Base-by-base conservation (phyloP, 345 rosid genomes). In the Camelina laxa region DNA sequence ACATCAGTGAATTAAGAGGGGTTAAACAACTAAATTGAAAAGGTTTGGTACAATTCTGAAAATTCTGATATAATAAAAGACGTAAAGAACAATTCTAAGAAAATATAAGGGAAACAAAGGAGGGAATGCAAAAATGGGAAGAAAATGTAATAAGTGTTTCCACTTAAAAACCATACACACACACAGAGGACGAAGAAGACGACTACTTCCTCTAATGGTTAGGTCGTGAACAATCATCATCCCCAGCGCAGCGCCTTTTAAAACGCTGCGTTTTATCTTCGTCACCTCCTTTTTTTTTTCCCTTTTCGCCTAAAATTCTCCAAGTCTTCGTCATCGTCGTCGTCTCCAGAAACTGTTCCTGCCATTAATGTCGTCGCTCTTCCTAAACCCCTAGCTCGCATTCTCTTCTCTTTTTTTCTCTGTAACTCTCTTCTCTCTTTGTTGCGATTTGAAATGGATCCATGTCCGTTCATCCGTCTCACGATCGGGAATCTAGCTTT, bases 381-480 rank as follows among this genome's bases (percentile, higher is more conserved):
- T 24, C 24, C 55, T 67, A 51, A 79, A 67, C 72, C 78, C 47
- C 10, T 20, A 71, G 53, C 17, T 16, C 30, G 16, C 59, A 39
- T 14, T 48, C 17, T 9, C 44, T 5, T 55, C 9, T 49, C 9
- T 60, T 41, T 10, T 7, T 44, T 55, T 31, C 54, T 3, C 42
- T 57, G 22, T 33, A 67, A 33, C 3, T 49, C 41, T 27, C n/a
- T 17, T 64, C 36, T 47, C n/a, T 33, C 36, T 12, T 12, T 6
- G 22, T 20, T 1, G 20, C 0, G 59, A 39, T 7, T 7, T 17
- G 47, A n/a, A 56, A 94, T 94, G 98, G 98, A 94, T 84, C 97
- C 97, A 12, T 91, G 97, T 77, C 97, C 95, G 49, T 93, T 89
- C 84, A 85, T 91, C 31, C 94, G 96, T 41, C 80, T 93, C 16